Evolutionary conservation across 306 rosid species (phyloP), one percentile per base, ranked within the genome.

Genomic region (Oxytropis ochrocephala): DNA sequence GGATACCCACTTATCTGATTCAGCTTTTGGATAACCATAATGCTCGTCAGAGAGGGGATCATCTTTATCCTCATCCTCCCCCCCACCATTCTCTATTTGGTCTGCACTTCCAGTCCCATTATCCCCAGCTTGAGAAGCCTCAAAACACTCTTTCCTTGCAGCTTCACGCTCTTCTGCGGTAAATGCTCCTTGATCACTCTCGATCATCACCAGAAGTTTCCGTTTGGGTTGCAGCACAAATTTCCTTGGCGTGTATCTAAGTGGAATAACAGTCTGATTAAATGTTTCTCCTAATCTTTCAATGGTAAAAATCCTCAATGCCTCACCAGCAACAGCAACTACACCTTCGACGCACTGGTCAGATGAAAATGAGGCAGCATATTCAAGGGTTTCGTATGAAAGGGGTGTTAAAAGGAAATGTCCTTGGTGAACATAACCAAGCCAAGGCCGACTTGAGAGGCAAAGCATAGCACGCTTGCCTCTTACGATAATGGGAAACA

Each of bases 261-360:
- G 87, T 12, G 99, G 99, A 84, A 94, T 83, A 32, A 89, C 89
- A 69, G 95, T 94, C 81, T 94, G 97, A 69, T 94, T 91, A 79
- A 94, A 94, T n/a, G 97, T 94, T 80, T 94, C 99, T 77, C 97
- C 99, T 77, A 94, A 66, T 70, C 99, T 94, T 79, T 94, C 99
- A 55, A 94, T 87, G 35, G 92, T 88, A 75, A 91, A 89, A 78
- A 94, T 90, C 74, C 99, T 88, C 86, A 94, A 71, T 52, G 89
- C 92, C 75, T 83, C 90, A 42, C 96, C 92, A 27, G 99, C 97
- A 52, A 94, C 97, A 74, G 95, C 80, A 75, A 91, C 97, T 24
- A 94, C 92, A 84, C 99, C 97, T 83, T 94, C 99, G 24, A 88
- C 85, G 86, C 99, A 94, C 44, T 94, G 96, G 77, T 87, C 99